Evolutionary conservation across 2,329 filamentous ascomycete species (phyloP).

Genomic region (Sclerotinia subarctica): DNA sequence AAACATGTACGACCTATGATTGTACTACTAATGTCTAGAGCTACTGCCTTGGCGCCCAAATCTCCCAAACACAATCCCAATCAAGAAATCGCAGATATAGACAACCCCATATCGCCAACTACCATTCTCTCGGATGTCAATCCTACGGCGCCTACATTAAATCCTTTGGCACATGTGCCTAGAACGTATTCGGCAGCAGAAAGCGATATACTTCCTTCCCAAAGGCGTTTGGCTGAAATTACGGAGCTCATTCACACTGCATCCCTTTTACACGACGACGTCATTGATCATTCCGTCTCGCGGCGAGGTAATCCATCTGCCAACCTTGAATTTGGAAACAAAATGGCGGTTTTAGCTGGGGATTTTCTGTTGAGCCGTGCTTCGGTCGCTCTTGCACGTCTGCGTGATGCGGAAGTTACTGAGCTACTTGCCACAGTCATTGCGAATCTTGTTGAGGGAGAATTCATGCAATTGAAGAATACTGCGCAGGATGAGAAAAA

Average conservation of each 20-base stretch:
- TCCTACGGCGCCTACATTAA: conserved; percentile 55
- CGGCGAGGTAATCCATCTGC: conserved; percentile 82
- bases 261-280: conserved; percentile 94
- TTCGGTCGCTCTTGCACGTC: conserved; percentile 84
- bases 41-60: conserved; percentile 77
- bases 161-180: conserved; percentile 47
- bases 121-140: conserved; percentile 76
- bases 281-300: conserved; percentile 88
- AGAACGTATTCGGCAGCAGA: conserved; percentile 41
- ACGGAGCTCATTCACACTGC: conserved; percentile 97
- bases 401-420: conserved; percentile 90
- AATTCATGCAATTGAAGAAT: conserved; percentile 99
- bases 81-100: conserved; percentile 44
- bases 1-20: conserved; percentile 95
- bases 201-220: conserved; percentile 81
- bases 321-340: conserved; percentile 95
- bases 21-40: conserved; percentile 93
- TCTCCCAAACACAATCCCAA: conserved; percentile 43
- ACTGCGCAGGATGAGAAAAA: conserved; percentile 83
- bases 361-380: conserved; percentile 92
- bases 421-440: conserved; percentile 95
- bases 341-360: conserved; percentile 97
- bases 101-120: conserved; percentile 58
- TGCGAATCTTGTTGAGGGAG: conserved; percentile 94
- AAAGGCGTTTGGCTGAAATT: conserved; percentile 90